These are phyloP conservation scores for Lichtheimia ornata DNA, from an alignment of 371 early-diverging fungal species.

Conservation along the genomic window DNA sequence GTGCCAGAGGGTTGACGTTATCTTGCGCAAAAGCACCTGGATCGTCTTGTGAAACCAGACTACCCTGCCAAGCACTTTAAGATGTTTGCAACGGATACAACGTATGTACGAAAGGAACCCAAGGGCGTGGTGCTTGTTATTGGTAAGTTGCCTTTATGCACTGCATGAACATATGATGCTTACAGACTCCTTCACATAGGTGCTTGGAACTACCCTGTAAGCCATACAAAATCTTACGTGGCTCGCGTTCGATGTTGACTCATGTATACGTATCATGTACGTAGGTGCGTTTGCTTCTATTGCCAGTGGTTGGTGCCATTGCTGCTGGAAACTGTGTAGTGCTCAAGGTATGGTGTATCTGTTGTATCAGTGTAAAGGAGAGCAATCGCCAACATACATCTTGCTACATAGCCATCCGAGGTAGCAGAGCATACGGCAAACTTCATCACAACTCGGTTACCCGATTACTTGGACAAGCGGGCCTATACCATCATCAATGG, in stretches of 20 bases:
- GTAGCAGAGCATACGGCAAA: conserved; percentile 68
- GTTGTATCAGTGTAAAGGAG: neutral
- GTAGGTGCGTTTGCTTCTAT: conserved; percentile 60
- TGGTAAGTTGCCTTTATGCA: conserved; percentile 31
- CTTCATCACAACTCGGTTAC: conserved; percentile 60
- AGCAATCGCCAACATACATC: conserved; percentile 4
- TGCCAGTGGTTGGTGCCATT: conserved; percentile 86
- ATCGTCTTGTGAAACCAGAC: conserved; percentile 32
- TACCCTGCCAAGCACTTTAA: conserved; percentile 29
- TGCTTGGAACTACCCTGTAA: conserved; percentile 92
- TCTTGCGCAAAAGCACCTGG: conserved; percentile 22
- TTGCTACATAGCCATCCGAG: conserved; percentile 72
- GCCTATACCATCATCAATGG: conserved; percentile 78
- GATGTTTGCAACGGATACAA: conserved; percentile 43
- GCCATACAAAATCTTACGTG: neutral
- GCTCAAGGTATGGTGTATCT: conserved; percentile 56
- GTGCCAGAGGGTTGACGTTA: neutral
- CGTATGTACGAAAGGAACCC: conserved; percentile 64
- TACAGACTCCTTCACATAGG: conserved; percentile 18
- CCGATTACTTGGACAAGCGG: conserved; percentile 75
- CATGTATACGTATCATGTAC: neutral
- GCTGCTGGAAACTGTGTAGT: conserved; percentile 90
- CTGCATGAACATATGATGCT: neutral
- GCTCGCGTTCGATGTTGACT: neutral
- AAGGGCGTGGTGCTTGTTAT: conserved; percentile 78